These are phyloP conservation scores for Plasmodium ovale DNA, from an alignment of 169 alveolate genomes.

Conservation along the genomic window DNA sequence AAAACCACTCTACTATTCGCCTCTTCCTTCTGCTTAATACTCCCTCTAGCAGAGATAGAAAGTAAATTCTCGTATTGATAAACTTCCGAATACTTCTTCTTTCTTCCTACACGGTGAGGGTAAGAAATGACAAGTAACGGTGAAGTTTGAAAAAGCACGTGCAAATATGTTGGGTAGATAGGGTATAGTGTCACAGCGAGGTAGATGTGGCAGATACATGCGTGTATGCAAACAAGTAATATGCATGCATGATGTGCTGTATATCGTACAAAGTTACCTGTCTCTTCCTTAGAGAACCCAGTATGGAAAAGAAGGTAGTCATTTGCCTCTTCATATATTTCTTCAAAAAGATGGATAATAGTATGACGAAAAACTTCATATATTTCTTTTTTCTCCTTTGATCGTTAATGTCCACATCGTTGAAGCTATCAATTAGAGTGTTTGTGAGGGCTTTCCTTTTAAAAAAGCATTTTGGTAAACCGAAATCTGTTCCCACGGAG, in stretches of 20 bases:
- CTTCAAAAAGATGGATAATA: conserved; percentile 46
- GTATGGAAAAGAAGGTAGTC: conserved; percentile 12
- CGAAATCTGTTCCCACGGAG: not conserved
- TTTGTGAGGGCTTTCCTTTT: conserved; percentile 20
- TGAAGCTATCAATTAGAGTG: conserved; percentile 63
- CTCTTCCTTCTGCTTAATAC: not conserved
- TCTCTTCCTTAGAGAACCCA: conserved; percentile 14
- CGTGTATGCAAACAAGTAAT: too few species aligned
- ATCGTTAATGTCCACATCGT: conserved; percentile 50
- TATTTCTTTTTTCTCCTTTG: conserved; percentile 38
- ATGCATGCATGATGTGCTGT: too few species aligned
- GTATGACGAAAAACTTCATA: conserved; percentile 53
- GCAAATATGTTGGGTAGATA: too few species aligned
- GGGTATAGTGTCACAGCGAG: too few species aligned
- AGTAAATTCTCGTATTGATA: conserved; percentile 39
- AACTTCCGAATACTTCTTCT: conserved; percentile 34
- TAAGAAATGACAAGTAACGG: too few species aligned
- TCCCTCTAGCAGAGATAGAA: conserved; percentile 21
- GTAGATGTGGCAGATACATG: too few species aligned
- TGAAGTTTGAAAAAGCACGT: too few species aligned
- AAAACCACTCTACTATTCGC: not conserved
- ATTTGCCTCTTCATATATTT: conserved; percentile 21
- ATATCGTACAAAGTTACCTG: too few species aligned
- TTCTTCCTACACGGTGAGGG: conserved; percentile 15
- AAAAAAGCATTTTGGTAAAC: not conserved